phyloP scores from a whole-genome alignment of 2,329 filamentous ascomycete species.

The Aspergillus amoenus region DNA sequence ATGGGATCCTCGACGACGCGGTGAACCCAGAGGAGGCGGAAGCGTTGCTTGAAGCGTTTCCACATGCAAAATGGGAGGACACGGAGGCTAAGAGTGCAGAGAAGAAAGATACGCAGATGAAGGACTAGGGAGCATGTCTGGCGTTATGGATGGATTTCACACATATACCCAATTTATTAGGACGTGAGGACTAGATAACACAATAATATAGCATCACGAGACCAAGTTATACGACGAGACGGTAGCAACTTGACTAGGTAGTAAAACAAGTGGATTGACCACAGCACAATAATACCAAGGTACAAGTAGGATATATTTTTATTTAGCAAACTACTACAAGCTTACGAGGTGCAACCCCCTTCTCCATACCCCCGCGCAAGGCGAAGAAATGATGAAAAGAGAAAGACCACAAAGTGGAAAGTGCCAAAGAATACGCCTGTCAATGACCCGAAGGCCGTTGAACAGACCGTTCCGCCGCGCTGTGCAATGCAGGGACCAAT shows the following conservation, averaged over 20 bases:
- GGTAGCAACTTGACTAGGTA: background rate
- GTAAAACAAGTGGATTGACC: background rate
- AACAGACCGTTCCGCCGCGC: conserved; percentile 51
- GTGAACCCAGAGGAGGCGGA: conserved; percentile 79
- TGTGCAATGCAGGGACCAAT: conserved; percentile 59
- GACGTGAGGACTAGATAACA: background rate
- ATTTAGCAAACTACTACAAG: background rate
- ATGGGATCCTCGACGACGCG: conserved; percentile 75
- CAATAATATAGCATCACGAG: background rate
- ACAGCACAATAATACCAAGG: background rate
- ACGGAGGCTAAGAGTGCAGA: conserved; percentile 14
- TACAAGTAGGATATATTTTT: too few species aligned
- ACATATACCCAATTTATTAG: background rate
- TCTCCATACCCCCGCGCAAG: conserved; percentile 38
- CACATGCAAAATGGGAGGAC: conserved; percentile 31
- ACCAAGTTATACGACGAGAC: too few species aligned
- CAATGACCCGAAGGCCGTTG: conserved; percentile 51
- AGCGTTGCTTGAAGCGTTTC: conserved; percentile 52
- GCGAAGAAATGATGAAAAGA: conserved; percentile 46
- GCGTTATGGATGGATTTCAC: conserved; percentile 1
- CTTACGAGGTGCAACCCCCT: conserved; percentile 18
- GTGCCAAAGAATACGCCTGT: conserved; percentile 53
- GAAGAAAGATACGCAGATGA: conserved; percentile 9
- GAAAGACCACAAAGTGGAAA: conserved; percentile 25
- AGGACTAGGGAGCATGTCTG: background rate